Conservation (phyloP, 768 basidiomycete genomes). For the Podaxis sp. region DNA sequence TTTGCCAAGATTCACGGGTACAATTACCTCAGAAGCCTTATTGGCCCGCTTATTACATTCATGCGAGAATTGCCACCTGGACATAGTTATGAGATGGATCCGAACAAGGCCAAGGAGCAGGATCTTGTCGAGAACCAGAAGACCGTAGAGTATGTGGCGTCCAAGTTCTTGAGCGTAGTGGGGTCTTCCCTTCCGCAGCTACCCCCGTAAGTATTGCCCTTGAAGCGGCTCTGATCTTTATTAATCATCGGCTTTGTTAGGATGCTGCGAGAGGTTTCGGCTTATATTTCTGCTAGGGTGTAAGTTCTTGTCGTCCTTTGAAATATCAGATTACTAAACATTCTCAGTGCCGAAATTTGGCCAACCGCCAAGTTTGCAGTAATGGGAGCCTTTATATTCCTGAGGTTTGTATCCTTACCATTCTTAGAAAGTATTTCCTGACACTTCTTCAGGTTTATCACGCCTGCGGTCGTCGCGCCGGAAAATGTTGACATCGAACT, state of each 20-base stretch:
- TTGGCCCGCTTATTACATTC: constrained; percentile 71
- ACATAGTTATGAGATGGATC: constrained; percentile 76
- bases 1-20: constrained; percentile 92
- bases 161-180: constrained; percentile 73
- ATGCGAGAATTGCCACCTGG: constrained; percentile 72
- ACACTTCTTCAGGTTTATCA: constrained; percentile 68
- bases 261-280: constrained; percentile 83
- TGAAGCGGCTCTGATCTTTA: neutral
- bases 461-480: constrained; percentile 85
- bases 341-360: constrained; percentile 55
- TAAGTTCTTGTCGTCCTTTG: constrained; percentile 32
- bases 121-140: constrained; percentile 63
- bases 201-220: constrained; percentile 56
- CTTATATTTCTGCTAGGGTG: constrained; percentile 77
- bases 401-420: constrained; percentile 46
- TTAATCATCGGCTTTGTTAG: constrained; percentile 29
- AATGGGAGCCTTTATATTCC: constrained; percentile 87
- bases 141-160: constrained; percentile 69
- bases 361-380: constrained; percentile 79
- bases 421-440: neutral
- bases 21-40: constrained; percentile 78
- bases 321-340: neutral
- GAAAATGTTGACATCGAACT: constrained; percentile 81
- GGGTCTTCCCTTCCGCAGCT: constrained; percentile 63
- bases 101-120: constrained; percentile 50